Conservation (phyloP, 805 yeast species). For the Lipomyces chichibuensis region DNA sequence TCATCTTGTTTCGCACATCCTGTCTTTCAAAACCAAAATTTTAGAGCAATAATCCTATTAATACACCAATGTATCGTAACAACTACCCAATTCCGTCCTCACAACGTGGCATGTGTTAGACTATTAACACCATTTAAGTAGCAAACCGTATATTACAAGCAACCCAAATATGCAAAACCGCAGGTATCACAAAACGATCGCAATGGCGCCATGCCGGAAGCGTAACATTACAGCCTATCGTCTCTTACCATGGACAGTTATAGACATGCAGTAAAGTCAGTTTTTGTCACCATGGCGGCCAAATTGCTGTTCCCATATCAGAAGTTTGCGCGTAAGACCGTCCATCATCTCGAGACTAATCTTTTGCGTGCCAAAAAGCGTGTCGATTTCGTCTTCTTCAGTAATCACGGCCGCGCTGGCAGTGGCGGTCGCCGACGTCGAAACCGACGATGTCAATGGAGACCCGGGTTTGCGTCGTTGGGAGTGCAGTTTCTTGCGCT, state of each 20-base stretch:
- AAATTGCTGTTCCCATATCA: constrained; percentile 78
- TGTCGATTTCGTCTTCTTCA: constrained; percentile 43
- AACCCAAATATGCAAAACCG: background rate
- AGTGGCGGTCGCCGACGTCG: constrained; percentile 9
- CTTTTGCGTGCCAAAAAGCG: constrained; percentile 55
- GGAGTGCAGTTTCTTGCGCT: constrained; percentile 54
- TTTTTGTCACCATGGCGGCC: constrained; percentile 49
- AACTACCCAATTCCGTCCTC: background rate
- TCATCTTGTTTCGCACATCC: too few relatives aligned
- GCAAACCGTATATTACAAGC: background rate
- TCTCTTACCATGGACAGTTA: background rate
- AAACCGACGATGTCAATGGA: background rate
- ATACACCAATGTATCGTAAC: background rate
- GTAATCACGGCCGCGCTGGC: constrained; percentile 10
- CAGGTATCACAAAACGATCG: background rate
- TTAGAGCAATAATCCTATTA: background rate
- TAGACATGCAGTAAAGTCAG: background rate
- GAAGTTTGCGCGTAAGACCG: constrained; percentile 66
- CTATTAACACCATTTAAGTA: background rate
- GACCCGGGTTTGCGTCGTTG: constrained; percentile 36
- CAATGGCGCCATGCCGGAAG: background rate
- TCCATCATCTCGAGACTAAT: constrained; percentile 71
- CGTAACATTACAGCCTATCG: background rate
- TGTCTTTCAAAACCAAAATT: background rate
- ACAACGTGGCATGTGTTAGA: background rate